Percentiles rank a stretch among this genome's conserved stretches.
These are phyloP conservation scores for Carallia pectinifolia DNA, from an alignment of 345 rosid genomes.

Conservation along the genomic window DNA sequence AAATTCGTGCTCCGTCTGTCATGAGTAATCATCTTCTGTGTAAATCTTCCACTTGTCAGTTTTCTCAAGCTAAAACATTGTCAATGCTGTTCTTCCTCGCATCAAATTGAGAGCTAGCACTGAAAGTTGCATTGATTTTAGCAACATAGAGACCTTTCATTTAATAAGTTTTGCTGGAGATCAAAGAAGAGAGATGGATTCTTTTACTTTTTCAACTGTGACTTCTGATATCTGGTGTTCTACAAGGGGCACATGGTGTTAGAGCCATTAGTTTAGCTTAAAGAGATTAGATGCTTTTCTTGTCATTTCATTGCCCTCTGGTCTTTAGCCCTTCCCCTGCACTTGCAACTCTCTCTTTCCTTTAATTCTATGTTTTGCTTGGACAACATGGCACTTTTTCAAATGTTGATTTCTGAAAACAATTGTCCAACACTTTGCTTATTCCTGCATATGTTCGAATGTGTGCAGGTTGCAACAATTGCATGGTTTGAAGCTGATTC, in stretches of 20 bases:
- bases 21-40: background rate
- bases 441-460: constrained; percentile 21
- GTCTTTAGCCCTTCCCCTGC: too few species aligned
- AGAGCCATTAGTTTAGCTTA: background rate
- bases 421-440: background rate
- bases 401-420: too few species aligned
- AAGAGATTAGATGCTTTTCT: background rate
- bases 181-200: background rate
- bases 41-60: background rate
- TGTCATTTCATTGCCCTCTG: background rate
- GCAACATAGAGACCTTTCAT: background rate
- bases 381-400: too few species aligned
- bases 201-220: too few species aligned
- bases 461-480: constrained; percentile 82
- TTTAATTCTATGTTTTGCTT: background rate
- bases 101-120: background rate
- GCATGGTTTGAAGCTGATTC: constrained; percentile 99
- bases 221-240: too few species aligned
- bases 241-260: background rate
- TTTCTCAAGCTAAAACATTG: background rate
- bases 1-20: background rate
- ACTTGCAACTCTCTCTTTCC: too few species aligned
- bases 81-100: too few species aligned
- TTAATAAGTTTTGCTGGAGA: background rate
- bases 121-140: background rate